phyloP scores from a whole-genome alignment of 2,329 filamentous ascomycete species.

The Phialemoniopsis sp. region DNA sequence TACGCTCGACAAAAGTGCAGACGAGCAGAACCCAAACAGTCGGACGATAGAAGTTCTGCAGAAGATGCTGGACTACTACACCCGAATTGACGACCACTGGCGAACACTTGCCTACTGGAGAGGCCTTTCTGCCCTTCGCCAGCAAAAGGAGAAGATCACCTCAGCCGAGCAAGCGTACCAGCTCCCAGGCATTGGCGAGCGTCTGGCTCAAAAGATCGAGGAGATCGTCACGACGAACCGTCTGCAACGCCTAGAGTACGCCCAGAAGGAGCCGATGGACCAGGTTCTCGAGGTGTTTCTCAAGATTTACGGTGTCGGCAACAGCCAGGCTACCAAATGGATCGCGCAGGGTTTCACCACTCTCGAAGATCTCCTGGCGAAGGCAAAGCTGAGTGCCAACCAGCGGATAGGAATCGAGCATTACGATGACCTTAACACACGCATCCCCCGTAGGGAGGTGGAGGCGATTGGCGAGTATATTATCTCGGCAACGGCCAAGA shows the following conservation, averaged over 20 bases:
- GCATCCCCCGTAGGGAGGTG: constrained; percentile 77
- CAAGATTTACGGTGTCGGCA: constrained; percentile 75
- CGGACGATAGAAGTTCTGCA: constrained; percentile 73
- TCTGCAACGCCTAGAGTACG: constrained; percentile 68
- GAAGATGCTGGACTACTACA: constrained; percentile 76
- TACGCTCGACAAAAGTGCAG: constrained; percentile 25
- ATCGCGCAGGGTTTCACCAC: constrained; percentile 70
- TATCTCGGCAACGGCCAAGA: constrained; percentile 45
- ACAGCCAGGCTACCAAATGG: constrained; percentile 69
- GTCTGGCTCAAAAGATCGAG: constrained; percentile 80
- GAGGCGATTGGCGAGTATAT: constrained; percentile 65
- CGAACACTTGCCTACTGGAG: constrained; percentile 71
- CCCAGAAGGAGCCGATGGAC: constrained; percentile 63
- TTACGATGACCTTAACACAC: constrained; percentile 72
- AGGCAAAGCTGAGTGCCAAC: constrained; percentile 60
- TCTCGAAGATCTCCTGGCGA: constrained; percentile 63
- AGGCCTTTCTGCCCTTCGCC: constrained; percentile 68
- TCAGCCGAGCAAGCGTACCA: constrained; percentile 65
- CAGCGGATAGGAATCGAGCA: constrained; percentile 76
- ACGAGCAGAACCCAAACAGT: constrained; percentile 62
- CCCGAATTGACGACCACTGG: constrained; percentile 72
- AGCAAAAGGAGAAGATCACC: constrained; percentile 57
- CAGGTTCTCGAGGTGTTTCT: constrained; percentile 65
- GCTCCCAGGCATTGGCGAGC: constrained; percentile 65
- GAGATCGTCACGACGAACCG: constrained; percentile 76